These are phyloP conservation scores for Trichophyton schoenleinii DNA, from an alignment of 2,329 filamentous ascomycete species.

Conservation along the genomic window DNA sequence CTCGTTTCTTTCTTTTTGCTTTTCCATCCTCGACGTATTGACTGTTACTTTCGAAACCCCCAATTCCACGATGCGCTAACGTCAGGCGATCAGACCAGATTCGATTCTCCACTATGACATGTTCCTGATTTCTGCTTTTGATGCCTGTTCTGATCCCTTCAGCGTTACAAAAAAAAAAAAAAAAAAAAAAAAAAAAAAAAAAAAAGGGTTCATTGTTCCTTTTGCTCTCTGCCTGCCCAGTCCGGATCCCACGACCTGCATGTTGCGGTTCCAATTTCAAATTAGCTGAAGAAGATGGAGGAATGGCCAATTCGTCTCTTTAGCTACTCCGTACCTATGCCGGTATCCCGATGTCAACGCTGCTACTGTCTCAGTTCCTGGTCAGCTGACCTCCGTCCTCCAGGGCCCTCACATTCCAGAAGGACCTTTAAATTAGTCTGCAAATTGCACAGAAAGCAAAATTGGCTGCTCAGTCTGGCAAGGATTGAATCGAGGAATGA, in stretches of 20 bases:
- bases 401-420: conserved; percentile 1
- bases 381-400: conserved; percentile 2
- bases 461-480: not conserved
- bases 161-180: not conserved
- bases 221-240: not conserved
- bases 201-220: not conserved
- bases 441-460: conserved; percentile 2
- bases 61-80: conserved; percentile 5
- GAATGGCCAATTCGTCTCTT: not conserved
- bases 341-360: not conserved
- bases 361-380: not conserved
- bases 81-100: conserved; percentile 10
- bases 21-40: not conserved
- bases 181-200: not conserved
- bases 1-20: not conserved
- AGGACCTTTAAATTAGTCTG: conserved; percentile 1
- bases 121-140: conserved; percentile 9
- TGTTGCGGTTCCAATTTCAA: not conserved
- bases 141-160: conserved; percentile 13
- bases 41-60: not conserved
- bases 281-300: not conserved
- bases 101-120: conserved; percentile 10
- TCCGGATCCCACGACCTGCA: not conserved
- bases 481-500: conserved; percentile 4
- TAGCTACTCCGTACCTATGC: not conserved